Evolutionary conservation across 768 basidiomycete species (phyloP), one percentile per base, ranked within the genome.

Genomic region (Saitozyma sp.): DNA sequence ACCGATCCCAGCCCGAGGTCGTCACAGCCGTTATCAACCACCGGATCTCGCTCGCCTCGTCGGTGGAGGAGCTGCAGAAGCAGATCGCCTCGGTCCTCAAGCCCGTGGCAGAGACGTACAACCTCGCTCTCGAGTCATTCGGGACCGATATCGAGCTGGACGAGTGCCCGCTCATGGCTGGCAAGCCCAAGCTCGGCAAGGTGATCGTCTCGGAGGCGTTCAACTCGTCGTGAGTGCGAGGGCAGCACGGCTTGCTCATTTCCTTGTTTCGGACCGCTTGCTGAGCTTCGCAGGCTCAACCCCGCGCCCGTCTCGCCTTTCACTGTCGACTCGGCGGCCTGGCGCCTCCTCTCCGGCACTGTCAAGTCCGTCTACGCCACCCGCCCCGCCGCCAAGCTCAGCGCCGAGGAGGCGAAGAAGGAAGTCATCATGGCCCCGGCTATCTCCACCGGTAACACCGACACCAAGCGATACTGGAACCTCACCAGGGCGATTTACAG

Each of bases 401-500:
- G 50, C 54, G 49, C 56, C 41, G 61, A 56, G n/a, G 62, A 69
- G 39, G 65, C 73, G 17, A 52, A 54, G 9, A 70, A 67, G 46
- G 57, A 56, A 8, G 49, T 69, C 58, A 54, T 67, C 19, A 65
- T 74, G 59, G 67, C 65, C 51, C 69, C 70, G 0, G 50, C 65
- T 2, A 54, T 69, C 17, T 66, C 60, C 43, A 73, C 63, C 40
- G 67, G 70, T 29, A 73, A 73, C 58, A 76, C 68, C 59, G 75
- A 76, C 54, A 77, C 75, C 39, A 71, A 64, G 59, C 62, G 68
- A 45, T 73, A 73, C 66, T 77, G 76, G 76, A 70, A 70, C 50
- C 64, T 79, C 40, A 75, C 78, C 29, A 43, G 55, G 11, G 75
- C 77, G 50, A 73, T 79, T 51, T 77, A 76, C 56, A 63, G 76